Conservation (phyloP, 257 asterid species). For the Lycium barbarum region DNA sequence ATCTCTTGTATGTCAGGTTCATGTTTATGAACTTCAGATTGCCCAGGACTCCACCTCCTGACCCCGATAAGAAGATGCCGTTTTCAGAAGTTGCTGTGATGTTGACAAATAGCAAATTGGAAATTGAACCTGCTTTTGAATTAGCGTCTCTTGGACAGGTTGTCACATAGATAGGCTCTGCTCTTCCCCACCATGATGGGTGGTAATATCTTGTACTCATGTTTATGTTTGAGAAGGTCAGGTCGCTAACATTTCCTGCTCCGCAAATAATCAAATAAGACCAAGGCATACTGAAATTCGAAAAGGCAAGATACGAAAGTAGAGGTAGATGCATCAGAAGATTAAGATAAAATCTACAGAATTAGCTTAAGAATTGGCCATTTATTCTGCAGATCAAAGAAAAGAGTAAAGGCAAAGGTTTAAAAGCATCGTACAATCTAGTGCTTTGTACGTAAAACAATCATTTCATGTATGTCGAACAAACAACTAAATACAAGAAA, state of each 20-base stretch:
- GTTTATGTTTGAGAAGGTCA: constrained; percentile 84
- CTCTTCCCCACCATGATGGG: constrained; percentile 98
- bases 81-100: constrained; percentile 83
- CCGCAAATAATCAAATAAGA: neutral
- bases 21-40: constrained; percentile 66
- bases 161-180: constrained; percentile 88
- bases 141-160: constrained; percentile 70
- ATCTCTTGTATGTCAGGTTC: constrained; percentile 70
- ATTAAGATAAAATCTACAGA: neutral
- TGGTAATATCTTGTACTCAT: constrained; percentile 87
- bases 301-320: neutral
- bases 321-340: neutral
- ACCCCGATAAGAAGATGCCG: constrained; percentile 85
- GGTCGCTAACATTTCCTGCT: constrained; percentile 82
- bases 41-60: constrained; percentile 66
- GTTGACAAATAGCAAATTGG: constrained; percentile 73
- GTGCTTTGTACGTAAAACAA: neutral
- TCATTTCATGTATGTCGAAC: neutral
- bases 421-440: neutral
- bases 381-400: neutral
- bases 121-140: constrained; percentile 71
- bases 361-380: neutral
- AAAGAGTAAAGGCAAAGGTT: neutral
- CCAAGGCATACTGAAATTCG: neutral
- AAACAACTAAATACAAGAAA: constrained; percentile 7